A percentile compares a stretch with the other conserved stretches of the same genome.
Evolutionary conservation across 2,329 filamentous ascomycete species (phyloP).

Genomic region (Aspergillus uvarum): DNA sequence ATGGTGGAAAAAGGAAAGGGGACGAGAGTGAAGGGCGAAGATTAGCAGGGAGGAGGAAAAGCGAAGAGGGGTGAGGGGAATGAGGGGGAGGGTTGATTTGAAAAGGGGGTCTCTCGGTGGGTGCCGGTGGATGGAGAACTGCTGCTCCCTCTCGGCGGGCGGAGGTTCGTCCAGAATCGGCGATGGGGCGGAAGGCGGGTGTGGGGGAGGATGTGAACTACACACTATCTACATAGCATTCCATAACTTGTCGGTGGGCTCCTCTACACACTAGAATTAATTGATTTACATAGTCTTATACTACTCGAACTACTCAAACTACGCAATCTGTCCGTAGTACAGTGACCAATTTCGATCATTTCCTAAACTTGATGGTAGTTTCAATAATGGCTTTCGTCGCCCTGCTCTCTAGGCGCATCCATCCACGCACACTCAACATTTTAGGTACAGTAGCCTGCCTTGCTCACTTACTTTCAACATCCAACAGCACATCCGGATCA

Average conservation of each 20-base stretch:
- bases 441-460: not conserved
- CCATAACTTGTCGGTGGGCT: too few species aligned
- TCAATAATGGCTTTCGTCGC: not conserved
- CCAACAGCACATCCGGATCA: not conserved
- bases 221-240: too few species aligned
- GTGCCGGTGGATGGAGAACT: slow-evolving; percentile 8
- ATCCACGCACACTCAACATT: not conserved
- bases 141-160: slow-evolving; percentile 6
- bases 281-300: too few species aligned
- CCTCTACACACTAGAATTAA: too few species aligned
- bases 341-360: too few species aligned
- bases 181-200: not conserved
- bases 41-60: not conserved
- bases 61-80: slow-evolving; percentile 1
- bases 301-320: too few species aligned
- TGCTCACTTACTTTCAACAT: not conserved
- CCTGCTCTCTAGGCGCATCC: not conserved
- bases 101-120: slow-evolving; percentile 4
- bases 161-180: not conserved
- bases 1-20: slow-evolving; percentile 54
- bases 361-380: too few species aligned
- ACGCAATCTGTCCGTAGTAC: too few species aligned
- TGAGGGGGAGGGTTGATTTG: not conserved
- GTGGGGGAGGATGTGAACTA: not conserved
- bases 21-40: slow-evolving; percentile 5